Evolutionary conservation across 768 basidiomycete genomes (phyloP).

Genomic region (Exsudoporus frostii): DNA sequence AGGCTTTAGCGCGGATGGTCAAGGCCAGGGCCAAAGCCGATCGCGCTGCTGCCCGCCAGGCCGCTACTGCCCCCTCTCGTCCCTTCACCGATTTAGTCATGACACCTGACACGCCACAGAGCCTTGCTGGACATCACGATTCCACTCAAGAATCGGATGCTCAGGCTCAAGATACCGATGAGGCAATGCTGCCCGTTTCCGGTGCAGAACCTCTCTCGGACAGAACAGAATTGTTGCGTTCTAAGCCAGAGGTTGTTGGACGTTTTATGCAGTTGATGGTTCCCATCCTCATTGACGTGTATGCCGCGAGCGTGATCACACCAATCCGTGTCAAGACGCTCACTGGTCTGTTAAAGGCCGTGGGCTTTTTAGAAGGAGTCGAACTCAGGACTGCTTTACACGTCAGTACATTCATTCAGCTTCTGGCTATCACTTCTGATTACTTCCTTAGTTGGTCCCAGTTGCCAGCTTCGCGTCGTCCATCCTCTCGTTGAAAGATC

Average conservation of each 20-base stretch:
- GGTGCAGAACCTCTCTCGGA: slow-evolving; percentile 40
- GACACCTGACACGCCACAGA: slow-evolving; percentile 20
- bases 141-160: slow-evolving; percentile 32
- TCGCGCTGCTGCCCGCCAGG: slow-evolving; percentile 65
- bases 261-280: slow-evolving; percentile 87
- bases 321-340: slow-evolving; percentile 87
- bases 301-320: slow-evolving; percentile 92
- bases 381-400: slow-evolving; percentile 73
- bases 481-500: slow-evolving; percentile 89
- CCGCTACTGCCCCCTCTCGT: slow-evolving; percentile 32
- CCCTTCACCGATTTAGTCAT: slow-evolving; percentile 25
- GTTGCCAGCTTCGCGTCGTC: slow-evolving; percentile 94
- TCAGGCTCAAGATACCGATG: slow-evolving; percentile 43
- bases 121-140: slow-evolving; percentile 17
- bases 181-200: slow-evolving; percentile 32
- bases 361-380: slow-evolving; percentile 80
- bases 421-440: slow-evolving; percentile 2
- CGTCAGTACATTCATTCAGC: slow-evolving; percentile 44
- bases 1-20: slow-evolving; percentile 67
- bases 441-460: slow-evolving; percentile 70
- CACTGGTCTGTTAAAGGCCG: slow-evolving; percentile 83
- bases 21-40: slow-evolving; percentile 86
- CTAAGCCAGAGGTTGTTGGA: slow-evolving; percentile 70
- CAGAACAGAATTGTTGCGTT: slow-evolving; percentile 72
- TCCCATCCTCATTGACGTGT: slow-evolving; percentile 96